Evolutionary conservation across 176 grass and related monocot species (phyloP).

Genomic region (Coix lacrymajobi): DNA sequence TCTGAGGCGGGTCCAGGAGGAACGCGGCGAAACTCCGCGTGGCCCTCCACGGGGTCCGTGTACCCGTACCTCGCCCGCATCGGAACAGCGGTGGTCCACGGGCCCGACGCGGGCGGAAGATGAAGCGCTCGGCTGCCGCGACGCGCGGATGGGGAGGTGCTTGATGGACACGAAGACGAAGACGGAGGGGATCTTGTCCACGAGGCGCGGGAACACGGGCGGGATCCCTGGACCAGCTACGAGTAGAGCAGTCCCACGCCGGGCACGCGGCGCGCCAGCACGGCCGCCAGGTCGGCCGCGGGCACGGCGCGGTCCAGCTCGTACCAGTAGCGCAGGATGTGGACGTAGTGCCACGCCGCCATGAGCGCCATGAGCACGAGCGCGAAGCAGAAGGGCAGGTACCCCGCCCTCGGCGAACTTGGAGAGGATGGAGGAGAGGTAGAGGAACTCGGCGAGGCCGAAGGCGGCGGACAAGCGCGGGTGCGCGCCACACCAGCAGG

Average conservation of each 20-base stretch:
- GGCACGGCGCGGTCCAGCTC: conserved; percentile 34
- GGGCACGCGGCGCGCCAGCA: conserved; percentile 30
- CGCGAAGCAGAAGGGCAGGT: conserved; percentile 50
- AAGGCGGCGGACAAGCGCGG: conserved; percentile 29
- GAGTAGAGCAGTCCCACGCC: conserved; percentile 54
- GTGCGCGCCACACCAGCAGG: conserved; percentile 48
- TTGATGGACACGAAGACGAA: conserved; percentile 55
- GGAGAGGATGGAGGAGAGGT: conserved; percentile 58
- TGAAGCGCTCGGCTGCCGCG: conserved; percentile 34
- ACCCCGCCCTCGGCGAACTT: conserved; percentile 60
- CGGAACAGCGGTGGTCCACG: conserved; percentile 31
- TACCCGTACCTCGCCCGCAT: conserved; percentile 51
- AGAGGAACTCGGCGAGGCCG: conserved; percentile 27
- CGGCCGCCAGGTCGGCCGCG: neutral
- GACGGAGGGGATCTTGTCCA: conserved; percentile 50
- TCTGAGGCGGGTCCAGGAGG: conserved; percentile 36
- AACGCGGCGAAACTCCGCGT: conserved; percentile 29
- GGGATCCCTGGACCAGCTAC: conserved; percentile 63
- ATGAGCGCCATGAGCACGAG: conserved; percentile 51
- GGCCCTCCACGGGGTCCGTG: conserved; percentile 38
- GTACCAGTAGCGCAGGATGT: conserved; percentile 43
- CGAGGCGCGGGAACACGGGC: conserved; percentile 50
- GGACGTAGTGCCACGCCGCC: conserved; percentile 62
- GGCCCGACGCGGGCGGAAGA: conserved; percentile 45
- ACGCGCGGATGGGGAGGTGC: conserved; percentile 42